These are phyloP conservation scores for Porodaedalea pini DNA, from an alignment of 1,284 basidiomycete species.

Conservation along the genomic window DNA sequence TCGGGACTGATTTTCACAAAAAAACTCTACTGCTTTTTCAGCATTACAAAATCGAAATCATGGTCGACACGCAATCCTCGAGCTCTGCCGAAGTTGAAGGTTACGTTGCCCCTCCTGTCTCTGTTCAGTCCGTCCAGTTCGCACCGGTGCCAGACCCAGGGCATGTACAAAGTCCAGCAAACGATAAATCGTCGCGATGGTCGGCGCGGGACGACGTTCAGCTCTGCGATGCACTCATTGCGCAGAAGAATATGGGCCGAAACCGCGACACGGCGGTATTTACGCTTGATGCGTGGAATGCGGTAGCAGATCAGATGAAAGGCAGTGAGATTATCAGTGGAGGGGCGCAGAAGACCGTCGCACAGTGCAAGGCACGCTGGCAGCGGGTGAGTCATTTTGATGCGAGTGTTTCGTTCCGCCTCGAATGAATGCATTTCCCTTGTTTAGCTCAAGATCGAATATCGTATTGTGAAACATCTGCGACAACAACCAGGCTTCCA, in stretches of 20 bases:
- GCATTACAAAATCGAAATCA: no score
- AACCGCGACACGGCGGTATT: slow-evolving; percentile 7
- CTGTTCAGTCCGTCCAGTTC: background rate
- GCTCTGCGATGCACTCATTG: slow-evolving; percentile 13
- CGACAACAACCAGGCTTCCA: slow-evolving; percentile 13
- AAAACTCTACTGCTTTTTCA: no score
- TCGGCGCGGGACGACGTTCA: slow-evolving; percentile 15
- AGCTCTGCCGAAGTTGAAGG: background rate
- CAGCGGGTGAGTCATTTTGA: slow-evolving; percentile 12
- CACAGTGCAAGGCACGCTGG: slow-evolving; percentile 20
- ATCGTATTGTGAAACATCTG: slow-evolving; percentile 13
- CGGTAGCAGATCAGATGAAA: slow-evolving; percentile 3
- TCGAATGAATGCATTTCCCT: background rate
- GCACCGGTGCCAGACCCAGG: background rate
- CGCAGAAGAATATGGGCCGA: slow-evolving; percentile 3
- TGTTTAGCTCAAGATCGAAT: slow-evolving; percentile 18
- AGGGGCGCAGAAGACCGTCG: slow-evolving; percentile 14
- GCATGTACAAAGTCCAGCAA: background rate
- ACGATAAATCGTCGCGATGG: slow-evolving; percentile 16
- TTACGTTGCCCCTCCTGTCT: background rate
- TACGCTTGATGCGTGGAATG: slow-evolving; percentile 15
- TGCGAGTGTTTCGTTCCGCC: background rate
- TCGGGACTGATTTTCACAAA: no score
- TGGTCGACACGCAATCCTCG: background rate
- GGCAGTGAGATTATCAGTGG: slow-evolving; percentile 12